Evolutionary conservation across 129 eudicot genomes (phyloP).

Genomic region (Chrysanthemum seticuspe): DNA sequence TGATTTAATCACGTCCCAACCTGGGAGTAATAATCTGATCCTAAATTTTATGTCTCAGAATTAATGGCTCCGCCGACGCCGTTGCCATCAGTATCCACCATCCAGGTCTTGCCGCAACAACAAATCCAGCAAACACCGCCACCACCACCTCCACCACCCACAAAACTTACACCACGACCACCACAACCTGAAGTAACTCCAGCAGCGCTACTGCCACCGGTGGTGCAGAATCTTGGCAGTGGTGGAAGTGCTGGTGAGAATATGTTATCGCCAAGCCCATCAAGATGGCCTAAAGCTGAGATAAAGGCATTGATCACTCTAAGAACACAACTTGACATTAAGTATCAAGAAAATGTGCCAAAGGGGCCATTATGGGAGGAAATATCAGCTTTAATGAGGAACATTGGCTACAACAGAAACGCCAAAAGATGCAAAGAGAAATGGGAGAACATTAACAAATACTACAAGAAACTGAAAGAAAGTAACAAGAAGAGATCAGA

Average conservation of each 20-base stretch:
- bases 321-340: slow-evolving; percentile 38
- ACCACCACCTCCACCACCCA: slow-evolving; percentile 13
- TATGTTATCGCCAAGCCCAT: slow-evolving; percentile 35
- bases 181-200: not conserved
- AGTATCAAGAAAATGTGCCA: slow-evolving; percentile 45
- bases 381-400: slow-evolving; percentile 41
- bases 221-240: not conserved
- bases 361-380: slow-evolving; percentile 62
- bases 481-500: slow-evolving; percentile 50
- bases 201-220: slow-evolving; percentile 7
- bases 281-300: slow-evolving; percentile 57
- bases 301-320: slow-evolving; percentile 44
- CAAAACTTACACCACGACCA: slow-evolving; percentile 3
- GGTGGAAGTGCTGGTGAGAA: slow-evolving; percentile 18
- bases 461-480: slow-evolving; percentile 54
- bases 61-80: not conserved
- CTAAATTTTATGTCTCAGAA: slow-evolving; percentile 1
- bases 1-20: too few relatives aligned
- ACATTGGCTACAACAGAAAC: slow-evolving; percentile 43
- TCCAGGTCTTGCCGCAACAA: slow-evolving; percentile 21
- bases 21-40: too few relatives aligned
- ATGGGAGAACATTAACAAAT: slow-evolving; percentile 58
- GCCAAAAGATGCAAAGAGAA: slow-evolving; percentile 54
- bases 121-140: slow-evolving; percentile 32
- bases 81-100: not conserved